Percentiles rank a stretch among this genome's conserved stretches.
phyloP scores from a whole-genome alignment of 441 rosid species.

The Populus hybrid region DNA sequence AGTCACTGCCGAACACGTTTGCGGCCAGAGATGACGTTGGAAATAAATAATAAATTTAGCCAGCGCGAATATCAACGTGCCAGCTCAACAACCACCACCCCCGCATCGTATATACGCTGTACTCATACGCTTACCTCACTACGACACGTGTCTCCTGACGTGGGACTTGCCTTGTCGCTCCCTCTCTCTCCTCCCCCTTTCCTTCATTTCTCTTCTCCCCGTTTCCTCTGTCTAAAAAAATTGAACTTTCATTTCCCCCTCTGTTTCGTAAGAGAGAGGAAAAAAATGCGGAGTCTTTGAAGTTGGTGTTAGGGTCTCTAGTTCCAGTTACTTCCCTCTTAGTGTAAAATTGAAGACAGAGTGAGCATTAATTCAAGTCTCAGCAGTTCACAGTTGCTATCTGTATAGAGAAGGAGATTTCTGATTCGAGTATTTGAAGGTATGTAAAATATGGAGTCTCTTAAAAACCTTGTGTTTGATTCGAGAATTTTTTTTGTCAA shows the following conservation, averaged over 20 bases:
- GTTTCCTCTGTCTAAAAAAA: conserved; percentile 13
- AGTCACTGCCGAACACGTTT: conserved; percentile 55
- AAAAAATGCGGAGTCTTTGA: conserved; percentile 25
- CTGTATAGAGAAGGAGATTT: conserved; percentile 4
- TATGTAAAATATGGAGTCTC: conserved; percentile 19
- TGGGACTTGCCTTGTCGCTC: conserved; percentile 81
- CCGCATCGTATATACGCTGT: conserved; percentile 39
- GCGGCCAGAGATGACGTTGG: conserved; percentile 43
- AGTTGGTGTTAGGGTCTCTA: conserved; percentile 6
- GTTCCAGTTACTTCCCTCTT: not conserved
- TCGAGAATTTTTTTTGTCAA: not conserved
- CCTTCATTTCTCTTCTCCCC: conserved; percentile 5
- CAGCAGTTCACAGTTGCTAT: not conserved
- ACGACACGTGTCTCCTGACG: conserved; percentile 87
- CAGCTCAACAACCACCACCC: conserved; percentile 69
- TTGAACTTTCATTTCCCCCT: conserved; percentile 9
- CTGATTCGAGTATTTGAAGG: conserved; percentile 24
- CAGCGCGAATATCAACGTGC: conserved; percentile 58
- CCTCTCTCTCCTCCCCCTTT: conserved; percentile 15
- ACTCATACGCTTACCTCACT: conserved; percentile 28
- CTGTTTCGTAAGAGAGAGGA: not conserved
- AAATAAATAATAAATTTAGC: conserved; percentile 36
- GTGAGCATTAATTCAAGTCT: conserved; percentile 7
- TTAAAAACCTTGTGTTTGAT: not conserved
- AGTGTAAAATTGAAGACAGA: not conserved